Base-by-base conservation (phyloP, 371 early-diverging fungal genomes). In the Haplosporangium sp. region DNA sequence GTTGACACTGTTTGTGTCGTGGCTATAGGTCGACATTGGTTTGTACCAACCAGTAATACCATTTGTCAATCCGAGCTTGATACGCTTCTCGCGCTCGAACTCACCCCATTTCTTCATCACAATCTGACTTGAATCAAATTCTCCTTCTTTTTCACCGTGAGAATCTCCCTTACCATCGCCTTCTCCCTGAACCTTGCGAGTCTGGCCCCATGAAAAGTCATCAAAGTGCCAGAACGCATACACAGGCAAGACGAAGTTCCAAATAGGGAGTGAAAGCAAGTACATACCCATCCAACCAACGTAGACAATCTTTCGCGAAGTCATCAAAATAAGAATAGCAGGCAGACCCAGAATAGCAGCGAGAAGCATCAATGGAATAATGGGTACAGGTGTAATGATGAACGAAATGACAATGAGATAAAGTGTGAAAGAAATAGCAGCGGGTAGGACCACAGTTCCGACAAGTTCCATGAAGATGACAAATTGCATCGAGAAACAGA, bases 181-280 rank as follows among this genome's bases (percentile, higher is more conserved):
- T 83, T 89, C 94, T 34, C 95, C 95, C 1, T 92, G 90, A 2
- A 96, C 92, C 56, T 93, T 92, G 58, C 99, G 89, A 0, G 99
- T 99, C 76, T 97, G 93, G 3, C 99, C 99, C 99, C 99, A 99
- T 0, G 94, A 93, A 79, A 99, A 98, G 72, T 99, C 98, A 78
- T 99, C 99, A 87, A 99, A 98, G 83, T 97, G 96, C 99, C 99
- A 99, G 86, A 94, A 99, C 35, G 98, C 93, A 84, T 99, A 99
- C 3, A 94, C 79, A 0, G 99, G 99, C 52, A 99, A 90, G n/a
- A 96, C 88, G 76, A 96, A 93, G 83, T 96, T 96, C 95, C 98
- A 99, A 17, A 99, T 92, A 1, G 99, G 99, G 35, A 98, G 88
- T 6, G 96, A 94, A 15, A 95, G 44, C 13, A 99, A 85, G 76